Evolutionary conservation across 176 grass and related monocot genomes (phyloP).

Genomic region (Tillandsia fasciculata): DNA sequence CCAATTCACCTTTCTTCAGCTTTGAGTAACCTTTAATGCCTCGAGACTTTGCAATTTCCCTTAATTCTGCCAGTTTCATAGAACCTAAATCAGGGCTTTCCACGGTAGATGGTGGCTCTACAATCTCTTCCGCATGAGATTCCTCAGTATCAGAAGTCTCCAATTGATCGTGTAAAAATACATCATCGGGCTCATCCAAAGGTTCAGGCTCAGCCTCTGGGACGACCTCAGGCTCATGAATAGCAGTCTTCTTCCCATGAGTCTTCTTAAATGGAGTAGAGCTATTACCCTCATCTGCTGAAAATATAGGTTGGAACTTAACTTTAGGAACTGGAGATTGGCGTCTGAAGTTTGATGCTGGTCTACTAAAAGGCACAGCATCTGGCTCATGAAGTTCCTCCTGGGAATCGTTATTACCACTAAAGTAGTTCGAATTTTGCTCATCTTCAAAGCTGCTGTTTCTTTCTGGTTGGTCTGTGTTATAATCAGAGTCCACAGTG

Average conservation of each 20-base stretch:
- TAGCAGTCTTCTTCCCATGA: constrained; percentile 24
- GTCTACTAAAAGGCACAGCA: constrained; percentile 27
- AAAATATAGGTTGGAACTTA: constrained; percentile 42
- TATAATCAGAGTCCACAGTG: constrained; percentile 27
- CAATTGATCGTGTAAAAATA: constrained; percentile 28
- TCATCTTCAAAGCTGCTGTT: constrained; percentile 35
- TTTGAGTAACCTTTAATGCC: constrained; percentile 71
- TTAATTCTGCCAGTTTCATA: constrained; percentile 50
- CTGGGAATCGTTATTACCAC: constrained; percentile 18
- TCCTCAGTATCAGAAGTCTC: constrained; percentile 8
- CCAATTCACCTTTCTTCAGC: constrained; percentile 55
- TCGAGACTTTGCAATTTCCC: constrained; percentile 55
- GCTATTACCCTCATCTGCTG: constrained; percentile 14
- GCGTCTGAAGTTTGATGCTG: constrained; percentile 34
- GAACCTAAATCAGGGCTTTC: constrained; percentile 33
- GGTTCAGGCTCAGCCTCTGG: constrained; percentile 19
- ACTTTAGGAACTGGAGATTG: constrained; percentile 59
- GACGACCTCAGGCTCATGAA: constrained; percentile 21
- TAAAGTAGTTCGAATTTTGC: constrained; percentile 25
- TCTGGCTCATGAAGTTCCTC: constrained; percentile 26
- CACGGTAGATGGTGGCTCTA: constrained; percentile 6
- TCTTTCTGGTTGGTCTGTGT: constrained; percentile 30
- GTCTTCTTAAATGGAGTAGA: not conserved
- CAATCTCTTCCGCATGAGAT: constrained; percentile 5
- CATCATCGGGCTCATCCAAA: constrained; percentile 21